These are phyloP conservation scores for Amanita rubescens DNA, from an alignment of 768 basidiomycete genomes.

Conservation along the genomic window DNA sequence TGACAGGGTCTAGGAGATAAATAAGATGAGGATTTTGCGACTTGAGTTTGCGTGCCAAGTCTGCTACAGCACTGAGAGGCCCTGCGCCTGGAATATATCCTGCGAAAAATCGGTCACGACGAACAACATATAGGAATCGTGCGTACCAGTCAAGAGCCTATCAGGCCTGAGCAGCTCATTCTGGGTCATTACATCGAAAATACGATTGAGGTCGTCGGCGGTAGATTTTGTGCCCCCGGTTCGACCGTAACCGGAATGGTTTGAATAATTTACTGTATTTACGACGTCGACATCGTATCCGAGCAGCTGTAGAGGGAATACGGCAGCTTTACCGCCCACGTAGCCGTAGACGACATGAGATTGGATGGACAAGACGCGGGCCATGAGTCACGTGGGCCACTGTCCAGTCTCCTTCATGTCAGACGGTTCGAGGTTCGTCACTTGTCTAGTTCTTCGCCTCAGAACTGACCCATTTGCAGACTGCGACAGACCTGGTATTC, in stretches of 20 bases:
- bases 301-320: slow-evolving; percentile 74
- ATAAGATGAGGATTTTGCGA: slow-evolving; percentile 50
- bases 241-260: slow-evolving; percentile 86
- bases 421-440: slow-evolving; percentile 8
- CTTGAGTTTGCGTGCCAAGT: slow-evolving; percentile 55
- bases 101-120: slow-evolving; percentile 17
- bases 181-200: slow-evolving; percentile 66
- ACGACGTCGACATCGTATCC: slow-evolving; percentile 94
- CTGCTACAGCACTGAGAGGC: slow-evolving; percentile 58
- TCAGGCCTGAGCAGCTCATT: slow-evolving; percentile 70
- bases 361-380: slow-evolving; percentile 82
- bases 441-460: not conserved
- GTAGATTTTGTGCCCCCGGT: slow-evolving; percentile 75
- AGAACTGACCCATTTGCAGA: slow-evolving; percentile 29
- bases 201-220: slow-evolving; percentile 64
- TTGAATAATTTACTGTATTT: slow-evolving; percentile 92
- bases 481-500: slow-evolving; percentile 78
- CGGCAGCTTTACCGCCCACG: slow-evolving; percentile 80
- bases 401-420: slow-evolving; percentile 2
- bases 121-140: slow-evolving; percentile 4
- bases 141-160: slow-evolving; percentile 71
- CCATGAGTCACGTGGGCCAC: slow-evolving; percentile 16
- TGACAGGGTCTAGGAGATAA: slow-evolving; percentile 92
- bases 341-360: slow-evolving; percentile 93
- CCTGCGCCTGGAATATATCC: slow-evolving; percentile 89